Evolutionary conservation across 2,329 filamentous ascomycete species (phyloP), one percentile per base, ranked within the genome.

Genomic region (Geosmithia putterillii): DNA sequence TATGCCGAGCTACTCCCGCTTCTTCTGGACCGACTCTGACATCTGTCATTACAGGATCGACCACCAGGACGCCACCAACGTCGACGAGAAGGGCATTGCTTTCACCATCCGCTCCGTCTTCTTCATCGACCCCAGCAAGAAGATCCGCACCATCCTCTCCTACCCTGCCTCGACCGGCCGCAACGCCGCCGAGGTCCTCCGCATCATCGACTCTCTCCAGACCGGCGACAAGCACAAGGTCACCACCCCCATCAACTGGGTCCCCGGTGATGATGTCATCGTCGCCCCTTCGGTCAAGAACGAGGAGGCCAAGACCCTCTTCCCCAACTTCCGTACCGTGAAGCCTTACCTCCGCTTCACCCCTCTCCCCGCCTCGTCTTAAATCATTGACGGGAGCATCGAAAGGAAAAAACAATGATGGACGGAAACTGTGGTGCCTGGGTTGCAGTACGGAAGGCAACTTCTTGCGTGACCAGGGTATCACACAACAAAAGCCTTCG

Each of bases 21-120:
- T 20, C 8, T 14, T 21, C 9, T 10, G 4, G 5, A 22, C 9
- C n/a, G 2, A 6, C 8, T 2, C 20, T 17, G 20, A 4, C n/a
- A 7, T 9, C 20, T 17, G 12, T 18, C 35, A 8, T 8, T 39
- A 15, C 53, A 80, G 75, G 75, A 71, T 89, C 56, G 83, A 88
- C 68, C 75, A 84, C 67, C 82, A 87, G 63, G 84, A 88, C 63
- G 76, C 80, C 55, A 84, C 80, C 69, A 88, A 88, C 66, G 81
- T 88, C 45, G 83, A 88, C 62, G 64, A 74, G 57, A 86, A 86
- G 75, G 83, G 83, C 54, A 84, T 90, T 54, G 87, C 88, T 45
- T 90, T 94, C 69, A 95, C 89, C 54, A 94, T 95, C 68, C 86
- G 89, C 57, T 87, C 84, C 54, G 89, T 95, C 60, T 95, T 94